A percentile compares a stretch with the other conserved stretches of the same genome.
These are phyloP conservation scores for Tuber calosporum DNA, from an alignment of 495 filamentous ascomycete species.

Conservation along the genomic window DNA sequence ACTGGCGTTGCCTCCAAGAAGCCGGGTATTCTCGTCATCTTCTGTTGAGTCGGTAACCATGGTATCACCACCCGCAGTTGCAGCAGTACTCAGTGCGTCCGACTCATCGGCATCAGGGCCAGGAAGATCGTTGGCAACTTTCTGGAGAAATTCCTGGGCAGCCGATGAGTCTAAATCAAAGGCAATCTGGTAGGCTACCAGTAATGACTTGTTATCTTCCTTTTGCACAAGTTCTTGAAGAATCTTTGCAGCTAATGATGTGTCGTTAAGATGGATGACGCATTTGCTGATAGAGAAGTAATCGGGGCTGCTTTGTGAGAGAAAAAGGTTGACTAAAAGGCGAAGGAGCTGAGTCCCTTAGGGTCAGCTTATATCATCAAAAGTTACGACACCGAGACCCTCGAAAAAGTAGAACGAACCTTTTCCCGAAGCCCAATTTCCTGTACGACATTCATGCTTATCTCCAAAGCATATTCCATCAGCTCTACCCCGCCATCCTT, in stretches of 20 bases:
- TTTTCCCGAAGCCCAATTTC: constrained; percentile 78
- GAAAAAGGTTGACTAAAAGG: constrained; percentile 23
- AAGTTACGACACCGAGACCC: constrained; percentile 18
- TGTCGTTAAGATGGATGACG: constrained; percentile 90
- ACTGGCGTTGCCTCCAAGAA: constrained; percentile 34
- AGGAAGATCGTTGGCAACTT: constrained; percentile 63
- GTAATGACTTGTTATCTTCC: constrained; percentile 65
- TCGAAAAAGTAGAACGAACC: constrained; percentile 45
- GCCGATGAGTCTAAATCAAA: constrained; percentile 98
- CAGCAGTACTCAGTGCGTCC: constrained; percentile 41
- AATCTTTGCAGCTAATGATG: constrained; percentile 82
- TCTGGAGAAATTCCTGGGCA: constrained; percentile 90
- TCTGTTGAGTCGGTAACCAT: constrained; percentile 46
- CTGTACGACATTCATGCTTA: constrained; percentile 96
- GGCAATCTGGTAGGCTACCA: constrained; percentile 91
- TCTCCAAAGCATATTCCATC: constrained; percentile 91
- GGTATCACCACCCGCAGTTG: constrained; percentile 46
- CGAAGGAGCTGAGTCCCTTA: constrained; percentile 24
- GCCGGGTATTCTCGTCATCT: constrained; percentile 35
- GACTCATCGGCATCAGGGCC: constrained; percentile 48
- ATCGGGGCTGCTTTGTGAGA: constrained; percentile 63
- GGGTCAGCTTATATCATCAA: constrained; percentile 22
- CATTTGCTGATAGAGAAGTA: constrained; percentile 98
- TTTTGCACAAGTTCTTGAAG: constrained; percentile 73
- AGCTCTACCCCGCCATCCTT: constrained; percentile 72